Base-by-base conservation (phyloP, 768 basidiomycete genomes). In the Thelephora aurantiotincta region DNA sequence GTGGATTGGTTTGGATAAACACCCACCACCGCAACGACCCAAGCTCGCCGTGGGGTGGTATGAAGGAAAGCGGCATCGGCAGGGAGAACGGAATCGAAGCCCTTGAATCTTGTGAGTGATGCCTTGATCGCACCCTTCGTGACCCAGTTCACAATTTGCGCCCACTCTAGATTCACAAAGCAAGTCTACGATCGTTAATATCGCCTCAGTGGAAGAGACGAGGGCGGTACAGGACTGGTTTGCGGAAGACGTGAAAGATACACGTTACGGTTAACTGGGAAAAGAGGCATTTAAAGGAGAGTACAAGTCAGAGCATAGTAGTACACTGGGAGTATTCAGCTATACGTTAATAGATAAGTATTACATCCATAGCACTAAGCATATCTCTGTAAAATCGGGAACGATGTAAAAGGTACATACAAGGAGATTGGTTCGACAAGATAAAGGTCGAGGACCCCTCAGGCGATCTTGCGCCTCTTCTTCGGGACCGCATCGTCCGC, bases 21-120 rank as follows among this genome's bases (percentile, higher is more conserved):
- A 88, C 83, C 0, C 86, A 90, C 54, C 89, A 92, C 57, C 74
- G 88, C 42, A 91, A 92, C 55, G 87, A 91, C 57, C 89, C 89
- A 6, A 83, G 82, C 52, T 88, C 84, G 30, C 87, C 89, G 35
- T 92, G 89, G 88, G 87, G 87, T 16, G 87, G 87, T 5, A 85
- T 89, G 85, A 89, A 90, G 60, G 81, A 83, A 53, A 90, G 87
- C 55, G 88, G 88, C 1, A 81, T 88, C 46, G 88, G 89, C 5
- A 64, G 89, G 49, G 89, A 92, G 58, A 92, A 92, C 52, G 89
- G 89, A 1, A 49, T 83, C 3, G 88, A 90, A 58, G 85, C 87
- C 13, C 75, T 80, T 45, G 76, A 85, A 59, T 72, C 81, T 51
- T 90, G 86, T 86, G 51, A 50, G 83, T 70, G 23, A 3, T 36